Base-by-base conservation (phyloP, 139 green algal genomes). In the Chlorella sp. region DNA sequence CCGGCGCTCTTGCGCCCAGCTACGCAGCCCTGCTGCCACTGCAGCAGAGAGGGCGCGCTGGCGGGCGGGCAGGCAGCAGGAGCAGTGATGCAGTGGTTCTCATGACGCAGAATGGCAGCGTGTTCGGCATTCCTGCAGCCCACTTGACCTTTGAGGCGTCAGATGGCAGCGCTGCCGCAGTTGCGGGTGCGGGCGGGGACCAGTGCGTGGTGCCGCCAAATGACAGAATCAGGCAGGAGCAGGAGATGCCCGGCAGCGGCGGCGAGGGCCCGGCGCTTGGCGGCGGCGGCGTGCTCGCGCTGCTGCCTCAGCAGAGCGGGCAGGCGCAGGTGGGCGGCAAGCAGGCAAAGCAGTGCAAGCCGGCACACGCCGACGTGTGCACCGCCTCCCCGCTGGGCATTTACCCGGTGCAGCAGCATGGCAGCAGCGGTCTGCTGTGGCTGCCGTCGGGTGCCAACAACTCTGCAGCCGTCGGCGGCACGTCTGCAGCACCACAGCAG, bases 101-200 rank as follows among this genome's bases (percentile, higher is more conserved):
- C 80, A 91, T 96, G 22, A 66, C 42, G 2, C 82, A 94, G 48
- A 83, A 87, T 60, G 77, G 90, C 57, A 95, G 89, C 73, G 69
- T 95, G 86, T 97, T 95, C 79, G 96, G 91, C 32, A 71, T 97
- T 76, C 94, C 94, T 57, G 91, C 93, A 48, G 91, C 95, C 48
- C 91, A 94, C 73, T 28, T 88, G 42, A 91, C 88, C 0, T 91
- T 88, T 83, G 88, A 76, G 34, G 69, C 53, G 42, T 42, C 71
- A 15, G n/a, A 42, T 5, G 48, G 69, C 42, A 48, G n/a, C 14
- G 42, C 39, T 19, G 40, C 30, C 4, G 85, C 42, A 16, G 3
- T 30, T 19, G 48, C 48, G 14, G 40, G 40, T 22, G 84, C 32
- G 32, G 48, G 32, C 22, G 71, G 32, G 9, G 81, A 73, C n/a